Base-by-base conservation (phyloP, 2,329 filamentous ascomycete genomes). In the Coniochaeta ligniaria region DNA sequence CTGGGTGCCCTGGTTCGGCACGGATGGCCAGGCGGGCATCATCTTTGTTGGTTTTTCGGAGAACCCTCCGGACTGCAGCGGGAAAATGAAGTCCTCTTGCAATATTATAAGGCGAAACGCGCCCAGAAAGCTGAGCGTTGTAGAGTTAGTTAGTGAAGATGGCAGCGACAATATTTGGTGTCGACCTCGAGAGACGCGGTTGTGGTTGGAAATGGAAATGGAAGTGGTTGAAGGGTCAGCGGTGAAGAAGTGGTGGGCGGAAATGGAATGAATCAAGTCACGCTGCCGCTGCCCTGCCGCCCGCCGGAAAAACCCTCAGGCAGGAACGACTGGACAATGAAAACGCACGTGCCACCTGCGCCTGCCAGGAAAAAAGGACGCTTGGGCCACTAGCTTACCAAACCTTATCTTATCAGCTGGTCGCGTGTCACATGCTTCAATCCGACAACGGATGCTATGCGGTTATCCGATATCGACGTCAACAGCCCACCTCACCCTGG, bases 1-100 rank as follows among this genome's bases (percentile, higher is more conserved):
- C 12, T 26, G 26, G 6, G 47, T 28, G 47, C 24, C 47, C 47
- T 22, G 47, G 14, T 16, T 22, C 22, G 47, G 47, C 22, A 69
- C 60, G 16, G 54, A 26, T 69, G 67, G 62, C 70, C 70, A 72
- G 60, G 68, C 68, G 58, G 69, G 69, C 68, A 72, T 71, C 71
- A 72, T 73, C 52, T 71, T 71, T 52, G 26, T 28, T 14, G 47
- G 14, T 17, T 52, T 28, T n/a, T 47, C 20, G 20, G n/a, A 20
- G 38, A 47, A 14, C 20, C 43, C 43, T 7, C 2, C 2, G 22
- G 2, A 12, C n/a, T n/a, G n/a, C n/a, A n/a, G n/a, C n/a, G n/a
- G n/a, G n/a, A n/a, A n/a, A n/a, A n/a, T n/a, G n/a, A 47, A 12
- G 4, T 26, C 7, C 26, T 47, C 12, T 14, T 11, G 20, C 43